Conservation (phyloP, 805 yeast species). For the Ogataea allantospora region DNA sequence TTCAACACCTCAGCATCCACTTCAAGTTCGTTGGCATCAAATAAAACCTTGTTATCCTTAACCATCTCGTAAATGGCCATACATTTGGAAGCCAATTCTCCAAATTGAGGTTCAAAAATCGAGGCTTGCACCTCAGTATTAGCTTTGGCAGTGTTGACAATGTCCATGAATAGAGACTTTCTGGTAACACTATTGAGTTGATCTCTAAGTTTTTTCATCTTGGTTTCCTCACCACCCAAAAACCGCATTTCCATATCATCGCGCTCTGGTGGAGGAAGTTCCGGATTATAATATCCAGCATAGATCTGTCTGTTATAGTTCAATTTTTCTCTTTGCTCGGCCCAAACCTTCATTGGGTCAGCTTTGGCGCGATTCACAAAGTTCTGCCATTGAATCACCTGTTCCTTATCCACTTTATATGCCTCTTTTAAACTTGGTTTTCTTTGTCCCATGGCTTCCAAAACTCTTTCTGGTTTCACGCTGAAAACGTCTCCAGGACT, state of each 20-base stretch:
- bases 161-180: conserved; percentile 43
- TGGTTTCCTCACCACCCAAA: conserved; percentile 24
- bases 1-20: conserved; percentile 53
- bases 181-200: conserved; percentile 40
- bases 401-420: conserved; percentile 65
- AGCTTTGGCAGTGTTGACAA: conserved; percentile 35
- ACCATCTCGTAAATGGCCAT: conserved; percentile 35
- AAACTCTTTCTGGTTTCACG: conserved; percentile 82
- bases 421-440: conserved; percentile 77
- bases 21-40: conserved; percentile 25
- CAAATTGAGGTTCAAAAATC: conserved; percentile 39
- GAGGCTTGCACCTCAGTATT: conserved; percentile 25
- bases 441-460: conserved; percentile 77
- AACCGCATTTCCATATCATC: conserved; percentile 32
- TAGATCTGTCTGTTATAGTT: conserved; percentile 35
- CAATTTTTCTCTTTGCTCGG: conserved; percentile 45
- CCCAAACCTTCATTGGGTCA: conserved; percentile 59
- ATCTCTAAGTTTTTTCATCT: conserved; percentile 37
- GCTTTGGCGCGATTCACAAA: conserved; percentile 59
- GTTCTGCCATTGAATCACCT: conserved; percentile 72
- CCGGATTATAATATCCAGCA: conserved; percentile 22
- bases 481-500: conserved; percentile 83
- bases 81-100: conserved; percentile 34
- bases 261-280: conserved; percentile 11
- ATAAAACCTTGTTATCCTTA: conserved; percentile 23